A percentile compares a stretch with the other conserved stretches of the same genome.
phyloP scores from a whole-genome alignment of 2,329 filamentous ascomycete species.

The Phialophora macrospora region DNA sequence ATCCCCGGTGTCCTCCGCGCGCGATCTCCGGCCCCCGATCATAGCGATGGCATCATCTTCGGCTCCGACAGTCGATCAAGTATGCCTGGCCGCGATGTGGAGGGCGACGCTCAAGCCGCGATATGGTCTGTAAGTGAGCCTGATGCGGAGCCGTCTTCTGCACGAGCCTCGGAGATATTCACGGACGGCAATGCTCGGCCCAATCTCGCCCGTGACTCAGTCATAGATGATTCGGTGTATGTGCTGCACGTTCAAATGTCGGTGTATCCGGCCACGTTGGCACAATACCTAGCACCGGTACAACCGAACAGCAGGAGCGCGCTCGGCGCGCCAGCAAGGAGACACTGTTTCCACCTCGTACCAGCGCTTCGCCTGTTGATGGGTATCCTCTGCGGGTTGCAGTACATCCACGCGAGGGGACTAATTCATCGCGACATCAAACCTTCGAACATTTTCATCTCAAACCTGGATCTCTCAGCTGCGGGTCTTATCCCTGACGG shows the following conservation, averaged over 20 bases:
- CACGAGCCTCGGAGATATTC: slow-evolving; percentile 33
- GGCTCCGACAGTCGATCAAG: slow-evolving; percentile 30
- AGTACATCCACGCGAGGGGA: slow-evolving; percentile 65
- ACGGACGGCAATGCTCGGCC: slow-evolving; percentile 33
- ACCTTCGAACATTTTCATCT: slow-evolving; percentile 70
- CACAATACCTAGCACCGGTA: slow-evolving; percentile 59
- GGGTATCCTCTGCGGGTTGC: slow-evolving; percentile 65
- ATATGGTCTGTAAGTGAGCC: slow-evolving; percentile 20
- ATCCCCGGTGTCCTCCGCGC: neutral
- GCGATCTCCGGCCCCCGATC: slow-evolving; percentile 2
- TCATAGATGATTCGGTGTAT: slow-evolving; percentile 42
- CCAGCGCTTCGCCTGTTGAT: slow-evolving; percentile 63
- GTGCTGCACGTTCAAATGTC: slow-evolving; percentile 71
- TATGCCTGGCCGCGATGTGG: slow-evolving; percentile 8
- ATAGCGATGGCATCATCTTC: slow-evolving; percentile 33
- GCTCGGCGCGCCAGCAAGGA: slow-evolving; percentile 39
- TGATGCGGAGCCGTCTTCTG: slow-evolving; percentile 22
- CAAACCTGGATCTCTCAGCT: slow-evolving; percentile 47
- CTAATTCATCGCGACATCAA: slow-evolving; percentile 72
- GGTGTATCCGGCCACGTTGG: slow-evolving; percentile 65
- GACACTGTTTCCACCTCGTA: slow-evolving; percentile 67
- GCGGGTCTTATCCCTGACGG: slow-evolving; percentile 50
- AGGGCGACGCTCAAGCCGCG: slow-evolving; percentile 5
- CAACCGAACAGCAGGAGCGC: slow-evolving; percentile 34
- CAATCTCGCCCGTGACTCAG: slow-evolving; percentile 33